Evolutionary conservation across 805 yeast species (phyloP).

Genomic region (Wickerhamiella parazyma): DNA sequence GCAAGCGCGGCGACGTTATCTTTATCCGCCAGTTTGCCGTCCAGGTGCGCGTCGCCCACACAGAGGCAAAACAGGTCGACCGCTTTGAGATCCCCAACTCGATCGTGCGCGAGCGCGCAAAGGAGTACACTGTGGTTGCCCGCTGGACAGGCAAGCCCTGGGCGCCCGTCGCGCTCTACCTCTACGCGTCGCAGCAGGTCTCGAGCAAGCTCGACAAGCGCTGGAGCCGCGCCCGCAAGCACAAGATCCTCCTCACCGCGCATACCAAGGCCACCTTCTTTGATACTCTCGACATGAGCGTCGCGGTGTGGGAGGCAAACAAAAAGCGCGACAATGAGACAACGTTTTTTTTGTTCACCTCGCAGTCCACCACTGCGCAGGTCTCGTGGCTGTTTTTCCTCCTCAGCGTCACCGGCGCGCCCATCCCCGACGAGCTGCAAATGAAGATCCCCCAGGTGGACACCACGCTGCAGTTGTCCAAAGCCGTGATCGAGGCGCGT

Average conservation of each 20-base stretch:
- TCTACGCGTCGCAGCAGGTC: conserved; percentile 31
- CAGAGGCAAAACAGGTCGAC: conserved; percentile 26
- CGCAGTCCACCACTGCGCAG: conserved; percentile 3
- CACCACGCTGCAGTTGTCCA: conserved; percentile 1
- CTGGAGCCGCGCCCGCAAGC: conserved; percentile 17
- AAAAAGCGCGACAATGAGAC: background rate
- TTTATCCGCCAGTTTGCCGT: conserved; percentile 59
- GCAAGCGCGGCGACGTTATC: conserved; percentile 43
- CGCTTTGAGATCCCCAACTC: conserved; percentile 42
- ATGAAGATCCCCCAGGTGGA: conserved; percentile 10
- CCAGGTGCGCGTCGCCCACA: conserved; percentile 29
- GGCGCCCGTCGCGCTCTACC: conserved; percentile 48
- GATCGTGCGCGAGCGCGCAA: conserved; percentile 58
- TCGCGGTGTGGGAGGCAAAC: conserved; percentile 36
- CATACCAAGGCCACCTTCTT: conserved; percentile 38
- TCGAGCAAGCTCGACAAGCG: conserved; percentile 15
- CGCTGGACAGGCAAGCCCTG: conserved; percentile 41
- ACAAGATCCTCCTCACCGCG: conserved; percentile 18
- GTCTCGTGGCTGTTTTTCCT: conserved; percentile 11
- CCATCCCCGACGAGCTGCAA: background rate
- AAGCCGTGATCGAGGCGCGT: background rate
- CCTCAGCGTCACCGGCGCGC: background rate
- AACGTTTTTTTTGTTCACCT: conserved; percentile 5
- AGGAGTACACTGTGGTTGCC: conserved; percentile 61
- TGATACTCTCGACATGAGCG: conserved; percentile 56